Base-by-base conservation (phyloP, 805 yeast genomes). In the Suhomyces faveliae region DNA sequence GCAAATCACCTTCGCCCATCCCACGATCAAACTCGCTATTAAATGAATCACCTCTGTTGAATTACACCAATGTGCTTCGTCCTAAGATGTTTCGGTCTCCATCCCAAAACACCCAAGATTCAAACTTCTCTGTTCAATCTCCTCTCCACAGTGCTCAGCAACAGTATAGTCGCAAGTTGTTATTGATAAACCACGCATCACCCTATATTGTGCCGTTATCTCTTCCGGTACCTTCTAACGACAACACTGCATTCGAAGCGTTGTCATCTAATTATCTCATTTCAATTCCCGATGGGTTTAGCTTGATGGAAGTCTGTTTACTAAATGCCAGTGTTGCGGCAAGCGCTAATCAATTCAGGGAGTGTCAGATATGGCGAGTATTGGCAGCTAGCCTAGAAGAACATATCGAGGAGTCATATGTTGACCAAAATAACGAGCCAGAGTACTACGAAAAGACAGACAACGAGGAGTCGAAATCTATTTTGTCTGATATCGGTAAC, bases 291-390 rank as follows among this genome's bases (percentile, higher is more conserved):
- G 77, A 74, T 20, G 81, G 78, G 3, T 72, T 80, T 57, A 67
- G 71, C 22, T 66, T 83, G 12, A 59, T 71, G 11, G 82, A 83
- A 40, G 82, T 76, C 1, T 84, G 88, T 56, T 69, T 75, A 19
- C 66, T 73, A 55, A 86, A 86, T 58, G 78, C 88, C 0, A 65
- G 71, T 13, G 68, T 80, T 7, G 87, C 87, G 0, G 76, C 76
- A 0, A 68, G 73, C 40, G 85, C 74, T 1, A 71, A 73, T 13
- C 63, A 72, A 43, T 70, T 67, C 45, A 64, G 87, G 49, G 86
- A 82, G 46, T 71, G 83, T 46, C 87, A 82, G 57, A 74, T 81
- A 0, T 85, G 90, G 90, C 64, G 75, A 50, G 73, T 83, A 3
- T 63, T 84, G 4, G 77, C 78, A 11, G 78, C 77, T 27, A 67